Evolutionary conservation across 805 yeast species (phyloP).

Genomic region (Naumovozyma dairenensis): DNA sequence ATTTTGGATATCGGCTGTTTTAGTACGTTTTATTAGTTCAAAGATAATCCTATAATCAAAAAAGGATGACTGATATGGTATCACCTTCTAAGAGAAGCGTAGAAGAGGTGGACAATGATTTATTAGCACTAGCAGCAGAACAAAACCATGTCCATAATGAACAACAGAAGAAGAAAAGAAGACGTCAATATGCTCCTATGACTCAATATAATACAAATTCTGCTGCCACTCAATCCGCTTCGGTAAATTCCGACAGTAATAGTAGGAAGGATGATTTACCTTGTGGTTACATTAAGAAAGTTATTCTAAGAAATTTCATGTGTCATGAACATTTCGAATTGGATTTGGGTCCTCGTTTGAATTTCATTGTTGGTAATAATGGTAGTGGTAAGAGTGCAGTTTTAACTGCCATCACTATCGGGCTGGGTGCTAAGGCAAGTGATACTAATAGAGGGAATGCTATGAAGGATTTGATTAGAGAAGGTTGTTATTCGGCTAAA

Average conservation of each 20-base stretch:
- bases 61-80: neutral
- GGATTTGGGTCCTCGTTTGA: slow-evolving; percentile 66
- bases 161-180: slow-evolving; percentile 14
- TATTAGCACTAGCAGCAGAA: slow-evolving; percentile 11
- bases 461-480: slow-evolving; percentile 60
- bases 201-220: slow-evolving; percentile 15
- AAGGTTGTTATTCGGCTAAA: slow-evolving; percentile 62
- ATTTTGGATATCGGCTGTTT: too few relatives aligned
- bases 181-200: slow-evolving; percentile 20
- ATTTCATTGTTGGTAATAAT: slow-evolving; percentile 80
- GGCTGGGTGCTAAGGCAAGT: slow-evolving; percentile 80
- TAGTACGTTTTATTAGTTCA: too few relatives aligned
- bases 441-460: slow-evolving; percentile 79
- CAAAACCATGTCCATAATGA: slow-evolving; percentile 6
- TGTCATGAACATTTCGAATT: slow-evolving; percentile 77
- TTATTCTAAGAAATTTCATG: slow-evolving; percentile 71
- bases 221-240: slow-evolving; percentile 2
- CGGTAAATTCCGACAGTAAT: neutral
- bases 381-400: slow-evolving; percentile 91
- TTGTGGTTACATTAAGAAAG: slow-evolving; percentile 58
- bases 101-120: slow-evolving; percentile 13
- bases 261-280: slow-evolving; percentile 8
- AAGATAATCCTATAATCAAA: too few relatives aligned
- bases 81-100: slow-evolving; percentile 7
- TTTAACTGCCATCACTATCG: slow-evolving; percentile 76